Evolutionary conservation across 2,329 filamentous ascomycete species (phyloP).

Genomic region (Phialophora tarda): DNA sequence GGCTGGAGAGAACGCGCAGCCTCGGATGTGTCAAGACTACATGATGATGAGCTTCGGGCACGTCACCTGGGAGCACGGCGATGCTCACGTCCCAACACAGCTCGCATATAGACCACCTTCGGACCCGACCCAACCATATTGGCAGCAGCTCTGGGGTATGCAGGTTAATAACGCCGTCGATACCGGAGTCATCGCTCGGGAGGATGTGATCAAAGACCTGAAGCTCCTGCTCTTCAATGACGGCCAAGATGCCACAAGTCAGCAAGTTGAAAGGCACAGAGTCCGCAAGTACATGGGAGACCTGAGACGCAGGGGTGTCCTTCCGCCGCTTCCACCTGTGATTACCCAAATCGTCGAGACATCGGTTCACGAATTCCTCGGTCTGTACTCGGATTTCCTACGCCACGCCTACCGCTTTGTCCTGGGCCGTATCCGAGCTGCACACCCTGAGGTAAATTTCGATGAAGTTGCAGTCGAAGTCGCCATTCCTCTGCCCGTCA

Average conservation of each 20-base stretch:
- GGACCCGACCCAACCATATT: background rate
- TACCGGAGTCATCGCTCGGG: background rate
- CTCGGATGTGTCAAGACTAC: background rate
- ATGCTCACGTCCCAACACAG: background rate
- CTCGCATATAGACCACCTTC: background rate
- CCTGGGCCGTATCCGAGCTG: conserved; percentile 6
- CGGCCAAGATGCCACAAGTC: background rate
- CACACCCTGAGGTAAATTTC: background rate
- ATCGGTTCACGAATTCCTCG: background rate
- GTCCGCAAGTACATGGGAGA: background rate
- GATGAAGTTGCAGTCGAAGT: background rate
- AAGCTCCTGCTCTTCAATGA: background rate
- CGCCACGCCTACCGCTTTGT: conserved; percentile 4
- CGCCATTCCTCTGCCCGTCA: conserved; percentile 18
- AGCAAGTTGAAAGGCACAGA: background rate
- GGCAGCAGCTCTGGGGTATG: background rate
- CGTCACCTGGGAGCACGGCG: background rate
- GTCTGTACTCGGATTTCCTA: conserved; percentile 6
- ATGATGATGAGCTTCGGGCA: background rate
- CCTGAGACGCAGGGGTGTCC: background rate
- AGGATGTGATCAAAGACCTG: background rate
- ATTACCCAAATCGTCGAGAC: background rate
- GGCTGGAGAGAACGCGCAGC: background rate
- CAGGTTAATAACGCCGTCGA: background rate
- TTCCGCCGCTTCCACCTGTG: background rate